phyloP scores from a whole-genome alignment of 305 asterid species.

The Fraxinus sp. region DNA sequence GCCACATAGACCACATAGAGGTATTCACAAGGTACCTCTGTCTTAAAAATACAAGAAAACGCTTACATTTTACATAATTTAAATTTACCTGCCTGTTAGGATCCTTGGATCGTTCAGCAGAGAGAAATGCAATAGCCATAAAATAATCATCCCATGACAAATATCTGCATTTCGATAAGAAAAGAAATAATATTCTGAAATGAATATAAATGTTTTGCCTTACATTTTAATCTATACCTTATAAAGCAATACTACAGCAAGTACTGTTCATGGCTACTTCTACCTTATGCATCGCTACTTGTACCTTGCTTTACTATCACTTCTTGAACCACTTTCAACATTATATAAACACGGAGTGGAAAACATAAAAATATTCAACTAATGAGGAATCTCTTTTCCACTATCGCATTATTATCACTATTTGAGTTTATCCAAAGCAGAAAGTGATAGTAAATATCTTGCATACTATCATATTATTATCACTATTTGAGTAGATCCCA shows the following conservation, averaged over 20 bases:
- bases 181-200: slow-evolving; percentile 6
- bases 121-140: slow-evolving; percentile 86
- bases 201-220: background rate
- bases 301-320: background rate
- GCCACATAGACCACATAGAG: background rate
- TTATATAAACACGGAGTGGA: background rate
- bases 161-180: slow-evolving; percentile 40
- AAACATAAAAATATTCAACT: background rate
- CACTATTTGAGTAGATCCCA: background rate
- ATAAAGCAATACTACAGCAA: background rate
- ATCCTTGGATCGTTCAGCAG: slow-evolving; percentile 90
- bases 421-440: background rate
- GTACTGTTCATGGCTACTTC: background rate
- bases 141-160: slow-evolving; percentile 88
- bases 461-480: background rate
- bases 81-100: slow-evolving; percentile 84
- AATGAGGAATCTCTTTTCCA: background rate
- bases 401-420: background rate
- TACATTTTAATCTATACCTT: background rate
- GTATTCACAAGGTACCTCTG: background rate
- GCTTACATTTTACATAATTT: background rate
- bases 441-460: background rate
- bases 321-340: background rate
- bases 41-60: background rate
- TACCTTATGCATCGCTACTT: background rate